Conservation (phyloP, 352 stramenopile species). For the Globisporangium spiculum region DNA sequence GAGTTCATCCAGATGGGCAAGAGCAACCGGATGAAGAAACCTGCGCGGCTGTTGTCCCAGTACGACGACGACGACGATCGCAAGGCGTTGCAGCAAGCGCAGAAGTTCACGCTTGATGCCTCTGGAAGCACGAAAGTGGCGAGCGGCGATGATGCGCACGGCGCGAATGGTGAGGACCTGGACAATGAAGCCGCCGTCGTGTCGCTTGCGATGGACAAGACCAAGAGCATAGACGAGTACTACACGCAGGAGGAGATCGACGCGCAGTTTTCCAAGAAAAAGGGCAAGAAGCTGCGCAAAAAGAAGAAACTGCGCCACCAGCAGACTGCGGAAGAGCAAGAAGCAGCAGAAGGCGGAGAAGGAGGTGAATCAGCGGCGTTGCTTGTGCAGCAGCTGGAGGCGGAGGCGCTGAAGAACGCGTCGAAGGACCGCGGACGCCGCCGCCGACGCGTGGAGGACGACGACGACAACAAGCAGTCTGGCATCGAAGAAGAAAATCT, state of each 20-base stretch:
- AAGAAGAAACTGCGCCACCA: constrained; percentile 57
- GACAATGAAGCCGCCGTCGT: constrained; percentile 48
- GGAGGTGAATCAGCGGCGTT: constrained; percentile 23
- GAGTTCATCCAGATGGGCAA: constrained; percentile 90
- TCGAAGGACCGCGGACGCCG: constrained; percentile 61
- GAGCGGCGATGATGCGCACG: background rate
- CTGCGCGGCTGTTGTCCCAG: constrained; percentile 64
- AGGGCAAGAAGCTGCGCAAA: constrained; percentile 69
- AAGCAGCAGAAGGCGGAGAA: constrained; percentile 47
- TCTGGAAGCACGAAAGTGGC: constrained; percentile 22
- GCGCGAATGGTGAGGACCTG: constrained; percentile 22
- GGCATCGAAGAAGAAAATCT: constrained; percentile 40
- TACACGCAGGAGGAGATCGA: constrained; percentile 84
- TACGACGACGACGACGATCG: constrained; percentile 87
- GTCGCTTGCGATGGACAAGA: constrained; percentile 56
- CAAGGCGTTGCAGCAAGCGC: constrained; percentile 27
- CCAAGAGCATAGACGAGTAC: constrained; percentile 64
- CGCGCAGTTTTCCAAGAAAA: constrained; percentile 82
- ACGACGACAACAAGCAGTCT: constrained; percentile 29
- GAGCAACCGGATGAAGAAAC: constrained; percentile 31
- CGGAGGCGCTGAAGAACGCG: constrained; percentile 37
- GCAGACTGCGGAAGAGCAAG: constrained; percentile 35
- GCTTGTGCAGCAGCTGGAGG: constrained; percentile 66
- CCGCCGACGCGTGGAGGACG: constrained; percentile 26
- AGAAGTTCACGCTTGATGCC: constrained; percentile 62